phyloP scores from a whole-genome alignment of 371 early-diverging fungal species.

The Mucor velutinosus region DNA sequence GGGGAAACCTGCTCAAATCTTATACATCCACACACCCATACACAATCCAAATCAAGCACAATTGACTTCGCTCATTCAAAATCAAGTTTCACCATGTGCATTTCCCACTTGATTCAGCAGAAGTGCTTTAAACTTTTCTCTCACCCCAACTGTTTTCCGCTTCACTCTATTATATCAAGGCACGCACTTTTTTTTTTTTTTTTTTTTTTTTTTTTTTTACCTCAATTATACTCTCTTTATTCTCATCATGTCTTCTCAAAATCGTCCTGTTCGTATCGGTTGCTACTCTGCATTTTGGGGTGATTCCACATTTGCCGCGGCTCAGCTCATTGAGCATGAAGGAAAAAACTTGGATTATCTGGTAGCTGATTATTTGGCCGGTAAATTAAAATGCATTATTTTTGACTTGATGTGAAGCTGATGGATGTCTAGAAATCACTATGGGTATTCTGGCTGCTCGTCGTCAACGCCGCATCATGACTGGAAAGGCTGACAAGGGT shows the following conservation, averaged over 20 bases:
- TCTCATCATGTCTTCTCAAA: slow-evolving; percentile 3
- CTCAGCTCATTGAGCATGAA: slow-evolving; percentile 70
- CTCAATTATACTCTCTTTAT: not conserved
- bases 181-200: not conserved
- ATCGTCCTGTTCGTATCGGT: slow-evolving; percentile 63
- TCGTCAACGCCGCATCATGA: slow-evolving; percentile 50
- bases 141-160: slow-evolving; percentile 10
- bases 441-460: slow-evolving; percentile 75
- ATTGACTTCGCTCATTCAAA: slow-evolving; percentile 1
- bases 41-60: not conserved
- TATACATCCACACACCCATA: too few species aligned
- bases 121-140: not conserved
- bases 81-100: slow-evolving; percentile 22
- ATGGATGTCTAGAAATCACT: slow-evolving; percentile 59
- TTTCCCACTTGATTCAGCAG: slow-evolving; percentile 17
- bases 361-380: slow-evolving; percentile 71
- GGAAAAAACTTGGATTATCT: slow-evolving; percentile 72
- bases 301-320: slow-evolving; percentile 69
- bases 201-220: too few species aligned
- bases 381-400: slow-evolving; percentile 28
- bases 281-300: slow-evolving; percentile 80
- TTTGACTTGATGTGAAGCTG: not conserved
- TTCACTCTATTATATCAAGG: not conserved
- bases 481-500: slow-evolving; percentile 57
- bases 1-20: too few species aligned